Percentiles rank a stretch among this genome's conserved stretches.
Evolutionary conservation across 208 protist species (phyloP).

Genomic region (Novymonas esmeraldas): DNA sequence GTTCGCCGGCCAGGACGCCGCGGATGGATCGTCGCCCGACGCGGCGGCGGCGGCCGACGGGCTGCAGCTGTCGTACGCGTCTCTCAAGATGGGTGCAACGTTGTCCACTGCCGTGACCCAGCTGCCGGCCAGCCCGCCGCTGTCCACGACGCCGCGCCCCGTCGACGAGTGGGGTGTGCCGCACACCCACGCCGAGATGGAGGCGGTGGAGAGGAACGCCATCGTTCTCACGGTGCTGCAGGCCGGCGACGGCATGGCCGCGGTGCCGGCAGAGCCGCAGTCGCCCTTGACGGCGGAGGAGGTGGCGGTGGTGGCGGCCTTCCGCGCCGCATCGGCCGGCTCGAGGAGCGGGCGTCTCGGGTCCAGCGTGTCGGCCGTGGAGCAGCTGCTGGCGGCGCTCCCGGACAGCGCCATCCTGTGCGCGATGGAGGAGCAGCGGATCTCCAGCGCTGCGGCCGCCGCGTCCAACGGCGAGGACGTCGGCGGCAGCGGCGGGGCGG

Average conservation of each 20-base stretch:
- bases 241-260: constrained; percentile 10
- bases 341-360: neutral
- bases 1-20: neutral
- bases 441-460: neutral
- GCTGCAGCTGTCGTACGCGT: neutral
- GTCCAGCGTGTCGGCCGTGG: neutral
- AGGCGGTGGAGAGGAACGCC: constrained; percentile 79
- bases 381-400: constrained; percentile 13
- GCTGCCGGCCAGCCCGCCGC: constrained; percentile 18
- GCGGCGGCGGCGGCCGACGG: neutral
- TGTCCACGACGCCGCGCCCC: constrained; percentile 18
- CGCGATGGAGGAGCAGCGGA: neutral
- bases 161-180: constrained; percentile 61
- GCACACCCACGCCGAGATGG: constrained; percentile 36
- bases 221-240: constrained; percentile 62
- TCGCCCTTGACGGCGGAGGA: neutral
- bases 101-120: too few relatives aligned
- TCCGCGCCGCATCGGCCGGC: neutral
- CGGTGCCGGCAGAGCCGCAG: neutral
- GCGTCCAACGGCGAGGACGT: neutral
- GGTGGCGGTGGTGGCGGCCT: neutral
- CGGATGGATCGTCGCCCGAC: neutral
- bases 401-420: neutral
- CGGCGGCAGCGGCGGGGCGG: neutral
- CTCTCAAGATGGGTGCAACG: neutral